These are phyloP conservation scores for Microbotryomycetes sp. DNA, from an alignment of 1,284 basidiomycete species.

Conservation along the genomic window DNA sequence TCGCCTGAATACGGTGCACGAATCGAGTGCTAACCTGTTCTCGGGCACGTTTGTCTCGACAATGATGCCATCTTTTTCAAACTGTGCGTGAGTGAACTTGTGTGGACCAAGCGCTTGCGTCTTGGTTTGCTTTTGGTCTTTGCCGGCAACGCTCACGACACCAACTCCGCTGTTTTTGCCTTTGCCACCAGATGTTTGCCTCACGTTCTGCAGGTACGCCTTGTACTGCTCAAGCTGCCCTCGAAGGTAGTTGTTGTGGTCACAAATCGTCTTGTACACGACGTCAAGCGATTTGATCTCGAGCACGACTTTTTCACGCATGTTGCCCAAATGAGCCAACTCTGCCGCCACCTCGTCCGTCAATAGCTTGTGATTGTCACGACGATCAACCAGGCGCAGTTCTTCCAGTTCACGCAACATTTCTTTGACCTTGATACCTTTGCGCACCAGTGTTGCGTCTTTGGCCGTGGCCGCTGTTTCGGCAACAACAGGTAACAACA, in stretches of 20 bases:
- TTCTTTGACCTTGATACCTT: conserved; percentile 98
- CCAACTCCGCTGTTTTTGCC: conserved; percentile 75
- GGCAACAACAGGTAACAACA: conserved; percentile 81
- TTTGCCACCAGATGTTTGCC: conserved; percentile 63
- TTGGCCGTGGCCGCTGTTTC: conserved; percentile 95
- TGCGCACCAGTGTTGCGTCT: conserved; percentile 87
- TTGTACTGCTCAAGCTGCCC: conserved; percentile 98
- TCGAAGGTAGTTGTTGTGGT: conserved; percentile 96
- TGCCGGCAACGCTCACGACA: conserved; percentile 89
- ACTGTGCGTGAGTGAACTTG: conserved; percentile 91
- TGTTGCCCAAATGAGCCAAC: conserved; percentile 89
- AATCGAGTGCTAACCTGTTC: conserved; percentile 62
- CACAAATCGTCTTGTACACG: conserved; percentile 98
- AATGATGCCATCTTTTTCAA: conserved; percentile 99
- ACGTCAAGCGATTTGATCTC: conserved; percentile 89
- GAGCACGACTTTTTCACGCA: conserved; percentile 87
- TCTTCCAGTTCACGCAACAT: conserved; percentile 95
- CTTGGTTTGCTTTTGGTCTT: conserved; percentile 76
- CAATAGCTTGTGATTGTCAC: conserved; percentile 86
- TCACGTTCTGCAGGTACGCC: conserved; percentile 95
- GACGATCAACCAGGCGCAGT: conserved; percentile 71
- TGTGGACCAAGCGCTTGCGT: conserved; percentile 87
- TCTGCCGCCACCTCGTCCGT: conserved; percentile 94
- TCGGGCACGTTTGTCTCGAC: conserved; percentile 98
- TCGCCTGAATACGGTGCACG: conserved; percentile 1